Evolutionary conservation across 2,329 filamentous ascomycete species (phyloP), one percentile per base, ranked within the genome.

Genomic region (Epichloe sibirici): DNA sequence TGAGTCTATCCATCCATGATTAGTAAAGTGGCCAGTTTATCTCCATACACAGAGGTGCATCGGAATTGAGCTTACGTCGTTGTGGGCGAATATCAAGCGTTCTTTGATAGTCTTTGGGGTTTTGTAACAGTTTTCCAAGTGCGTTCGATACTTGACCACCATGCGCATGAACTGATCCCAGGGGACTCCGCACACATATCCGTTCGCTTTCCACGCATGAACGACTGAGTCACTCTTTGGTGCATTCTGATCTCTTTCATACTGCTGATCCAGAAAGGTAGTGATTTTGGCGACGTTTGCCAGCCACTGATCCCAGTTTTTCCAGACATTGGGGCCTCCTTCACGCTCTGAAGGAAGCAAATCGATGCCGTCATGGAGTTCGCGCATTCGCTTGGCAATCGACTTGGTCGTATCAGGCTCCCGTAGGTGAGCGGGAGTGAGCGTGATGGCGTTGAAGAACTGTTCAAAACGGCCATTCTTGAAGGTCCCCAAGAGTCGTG

Each of bases 321-420:
- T 83, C 80, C 89, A 95, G 11, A 95, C 85, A 52, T 83, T 85
- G 0, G 93, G 86, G 0, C 93, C 93, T 21, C 77, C 82, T 38
- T 86, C 79, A 49, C 83, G 78, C 68, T 98, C 93, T 38, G 83
- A 75, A 1, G 85, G 79, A 0, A 95, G 76, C 21, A 98, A 74
- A 31, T 96, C 90, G 56, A 98, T 85, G 0, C 93, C 93, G 50
- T 95, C 88, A 62, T 98, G 93, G 38, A 98, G 76, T 68, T 98
- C 93, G 57, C 90, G 80, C 89, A 98, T 95, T 49, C 93, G 87
- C 74, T 97, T 97, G 12, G 93, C 91, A 63, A 98, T 98, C 64
- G 95, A 88, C 62, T 81, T 86, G 37, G 87, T 94, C 0, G 88
- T 96, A 48, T 89, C 87, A 0, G 88, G 80, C 35, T 88, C 81